Evolutionary conservation across 2,329 filamentous ascomycete species (phyloP), one percentile per base, ranked within the genome.

Genomic region (Geoglossum cookeanum): DNA sequence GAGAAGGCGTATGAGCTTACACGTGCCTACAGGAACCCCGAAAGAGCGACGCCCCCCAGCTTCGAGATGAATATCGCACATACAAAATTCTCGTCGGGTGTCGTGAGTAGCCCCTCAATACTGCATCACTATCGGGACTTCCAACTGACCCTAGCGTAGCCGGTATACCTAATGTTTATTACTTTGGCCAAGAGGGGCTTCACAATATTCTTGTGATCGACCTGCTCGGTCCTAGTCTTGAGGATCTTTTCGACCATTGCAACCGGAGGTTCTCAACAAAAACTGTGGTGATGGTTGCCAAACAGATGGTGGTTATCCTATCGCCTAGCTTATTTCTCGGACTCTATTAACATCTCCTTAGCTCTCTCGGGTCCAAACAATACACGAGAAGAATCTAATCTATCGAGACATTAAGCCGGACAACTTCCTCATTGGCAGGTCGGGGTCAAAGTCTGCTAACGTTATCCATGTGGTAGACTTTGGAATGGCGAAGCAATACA

Each of bases 41-140:
- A 65, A 98, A 98, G 77, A 97, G 91, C 72, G 92, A 98, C 75
- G 92, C 92, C 69, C 92, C 92, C 58, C 92, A 98, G 71, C 75
- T 98, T 63, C 85, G 92, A 71, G 92, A 98, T 78, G 92, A 98
- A 71, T 98, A 98, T 72, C 83, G 92, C 67, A 98, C 92, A 60
- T 98, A 98, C 78, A 98, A 98, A 78, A 97, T 98, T 66, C 81
- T 98, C 64, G 92, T 97, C 63, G 92, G 92, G 69, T 98, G 92
- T 77, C 91, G 92, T 98, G 76, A 85, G 92, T 85, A 59, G 53
- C 63, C 53, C 58, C 39, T 59, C 30, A 57, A 44, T 49, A 44
- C 61, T 62, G 58, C 65, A 3, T n/a, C 37, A 52, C 35, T 22
- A 27, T 54, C n/a, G 35, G 5, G 35, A 45, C 27, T 15, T 30